Evolutionary conservation across 768 basidiomycete genomes (phyloP), one percentile per base, ranked within the genome.

Genomic region (Phlebiopsis flavidoalba): DNA sequence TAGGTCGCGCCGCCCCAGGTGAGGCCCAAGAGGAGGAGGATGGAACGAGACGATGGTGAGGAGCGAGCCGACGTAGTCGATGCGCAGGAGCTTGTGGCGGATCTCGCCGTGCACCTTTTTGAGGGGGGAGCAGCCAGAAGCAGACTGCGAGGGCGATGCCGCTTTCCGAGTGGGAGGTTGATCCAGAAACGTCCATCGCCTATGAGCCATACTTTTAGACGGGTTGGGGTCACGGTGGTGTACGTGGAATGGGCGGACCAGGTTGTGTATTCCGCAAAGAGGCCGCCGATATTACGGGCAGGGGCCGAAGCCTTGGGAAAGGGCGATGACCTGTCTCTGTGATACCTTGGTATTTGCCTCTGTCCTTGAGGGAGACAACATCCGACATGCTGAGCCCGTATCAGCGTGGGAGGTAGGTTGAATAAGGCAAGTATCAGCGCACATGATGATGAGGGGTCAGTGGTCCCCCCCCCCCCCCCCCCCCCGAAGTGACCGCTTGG

Each of bases 1-100:
- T 73, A 77, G 2, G 63, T 58, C 22, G 73, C 68, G 10, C 78
- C 77, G 31, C 71, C 76, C 74, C 69, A 73, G 62, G 70, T 65
- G 40, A 72, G 58, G 11, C 63, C 66, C 21, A 72, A 35, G 43
- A 55, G 60, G 7, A 66, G 37, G 10, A 59, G 52, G 24, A 63
- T 59, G 17, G 58, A 59, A 17, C n/a, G 58, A 59, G 33, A 43
- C 26, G 24, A 59, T 63, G 4, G 62, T 59, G 26, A 63, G 58
- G 14, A 63, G 19, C 8, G 62, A 63, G 14, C 64, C 66, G 52
- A 66, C 53, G 52, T 63, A 66, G 56, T 66, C 65, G 56, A 66
- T 62, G 36, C 59, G 46, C 31, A 63, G 4, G 7, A 66, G 54
- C 52, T 67, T 63, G 40, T 48, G 14, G 47, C 62, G 59, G 26